phyloP scores from a whole-genome alignment of 1,139 yeast species.

The Suhomyces kunorum region DNA sequence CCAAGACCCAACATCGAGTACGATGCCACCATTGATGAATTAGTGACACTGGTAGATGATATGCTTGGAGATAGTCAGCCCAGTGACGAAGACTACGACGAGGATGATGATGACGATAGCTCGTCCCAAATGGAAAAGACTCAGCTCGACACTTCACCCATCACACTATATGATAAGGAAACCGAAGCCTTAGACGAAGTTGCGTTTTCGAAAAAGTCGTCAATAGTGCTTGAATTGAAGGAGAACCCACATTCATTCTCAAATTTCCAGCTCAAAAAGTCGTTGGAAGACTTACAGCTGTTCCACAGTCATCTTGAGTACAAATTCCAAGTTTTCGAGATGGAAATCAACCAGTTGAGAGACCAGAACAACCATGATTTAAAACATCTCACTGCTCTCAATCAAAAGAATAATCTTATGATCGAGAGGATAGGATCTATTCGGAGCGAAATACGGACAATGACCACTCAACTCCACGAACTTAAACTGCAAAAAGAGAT shows the following conservation, averaged over 20 bases:
- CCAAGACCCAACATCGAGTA: slow-evolving; percentile 1
- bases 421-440: slow-evolving; percentile 12
- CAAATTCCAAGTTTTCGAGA: slow-evolving; percentile 15
- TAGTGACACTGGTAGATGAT: slow-evolving; percentile 8
- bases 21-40: slow-evolving; percentile 5
- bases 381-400: slow-evolving; percentile 12
- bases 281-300: slow-evolving; percentile 17
- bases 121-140: slow-evolving; percentile 19
- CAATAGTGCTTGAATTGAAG: neutral
- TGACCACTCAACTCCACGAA: slow-evolving; percentile 14
- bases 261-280: slow-evolving; percentile 14
- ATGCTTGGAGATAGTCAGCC: slow-evolving; percentile 2
- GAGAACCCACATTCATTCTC: neutral
- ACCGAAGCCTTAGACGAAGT: slow-evolving; percentile 7
- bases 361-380: slow-evolving; percentile 15
- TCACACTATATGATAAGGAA: slow-evolving; percentile 5
- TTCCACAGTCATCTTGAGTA: slow-evolving; percentile 13
- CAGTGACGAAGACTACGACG: slow-evolving; percentile 9
- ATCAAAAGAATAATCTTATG: slow-evolving; percentile 14
- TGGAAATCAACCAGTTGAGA: slow-evolving; percentile 14
- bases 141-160: slow-evolving; percentile 7
- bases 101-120: slow-evolving; percentile 17
- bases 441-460: slow-evolving; percentile 12
- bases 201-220: slow-evolving; percentile 4
- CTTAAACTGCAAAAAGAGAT: neutral